Evolutionary conservation across 202 grass and related monocot species (phyloP).

Genomic region (Bolboschoenoplectus hybrid): DNA sequence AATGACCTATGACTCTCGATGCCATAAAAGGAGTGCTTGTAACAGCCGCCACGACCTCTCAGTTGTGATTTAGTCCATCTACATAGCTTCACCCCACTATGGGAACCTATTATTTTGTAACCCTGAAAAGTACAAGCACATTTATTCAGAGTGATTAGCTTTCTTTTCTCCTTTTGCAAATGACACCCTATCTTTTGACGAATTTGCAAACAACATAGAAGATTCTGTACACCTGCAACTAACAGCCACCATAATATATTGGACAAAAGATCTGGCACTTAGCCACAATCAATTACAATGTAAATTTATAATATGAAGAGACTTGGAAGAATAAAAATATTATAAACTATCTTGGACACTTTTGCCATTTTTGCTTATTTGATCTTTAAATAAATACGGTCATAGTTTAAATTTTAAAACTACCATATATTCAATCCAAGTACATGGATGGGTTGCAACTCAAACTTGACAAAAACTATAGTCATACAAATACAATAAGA

Average conservation of each 20-base stretch:
- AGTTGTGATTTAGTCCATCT: slow-evolving; percentile 98
- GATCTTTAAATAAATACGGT: slow-evolving; percentile 5
- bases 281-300: slow-evolving; percentile 16
- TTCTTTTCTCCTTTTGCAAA: slow-evolving; percentile 6
- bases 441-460: neutral
- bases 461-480: neutral
- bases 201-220: slow-evolving; percentile 2
- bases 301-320: neutral
- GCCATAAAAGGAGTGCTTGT: slow-evolving; percentile 98
- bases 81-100: slow-evolving; percentile 98
- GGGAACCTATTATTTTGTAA: slow-evolving; percentile 97
- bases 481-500: neutral
- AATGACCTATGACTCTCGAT: slow-evolving; percentile 95
- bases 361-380: slow-evolving; percentile 2
- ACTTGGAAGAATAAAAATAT: slow-evolving; percentile 1
- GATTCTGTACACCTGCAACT: neutral
- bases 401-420: neutral
- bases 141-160: slow-evolving; percentile 14
- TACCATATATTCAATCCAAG: neutral
- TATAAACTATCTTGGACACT: neutral
- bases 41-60: slow-evolving; percentile 93
- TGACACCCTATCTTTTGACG: neutral
- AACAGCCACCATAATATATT: neutral
- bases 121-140: slow-evolving; percentile 58
- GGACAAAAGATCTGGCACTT: neutral